Base-by-base conservation (phyloP, 768 basidiomycete species). In the Naganishia randhawae region DNA sequence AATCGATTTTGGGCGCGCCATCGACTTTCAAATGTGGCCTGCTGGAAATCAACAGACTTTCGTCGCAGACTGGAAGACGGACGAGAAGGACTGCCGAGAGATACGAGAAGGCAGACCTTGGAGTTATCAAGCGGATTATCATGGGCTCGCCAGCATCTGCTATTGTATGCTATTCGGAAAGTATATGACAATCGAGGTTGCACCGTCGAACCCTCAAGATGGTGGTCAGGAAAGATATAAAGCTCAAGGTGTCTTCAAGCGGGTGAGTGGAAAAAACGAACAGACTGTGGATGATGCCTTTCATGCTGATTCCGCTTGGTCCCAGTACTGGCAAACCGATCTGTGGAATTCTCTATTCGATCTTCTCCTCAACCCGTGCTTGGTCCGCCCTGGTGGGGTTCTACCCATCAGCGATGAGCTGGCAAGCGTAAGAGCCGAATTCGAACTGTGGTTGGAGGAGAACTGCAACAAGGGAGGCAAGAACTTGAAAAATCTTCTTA, bases 131-230 rank as follows among this genome's bases (percentile, higher is more conserved):
- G 87, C 92, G 3, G 96, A 99, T 78, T 99, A 99, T 80, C 92
- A 87, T 76, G 96, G 96, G n/a, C 85, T 98, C 22, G 92, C 91
- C 0, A 88, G 92, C 51, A 89, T 98, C 74, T 85, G 93, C 39
- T 96, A 91, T 81, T 96, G 92, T 83, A 88, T 98, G 87, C 85
- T 99, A 33, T 97, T 92, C 76, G 94, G 94, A 29, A 95, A 92
- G 81, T 95, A 97, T 82, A 91, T 99, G 78, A 88, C 92, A 75
- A 86, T 86, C 14, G 84, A 84, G 68, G 54, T 70, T 22, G 68
- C 64, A 10, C 70, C 73, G 8, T 83, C 87, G 10, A 82, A 88
- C 16, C 69, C 57, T 9, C 63, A 52, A 11, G 64, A 65, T n/a
- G 65, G 55, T 3, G 62, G 61, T 4, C 69, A 57, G 16, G 71